Evolutionary conservation across 1,284 basidiomycete species (phyloP), one percentile per base, ranked within the genome.

Genomic region (Irpex sp.): DNA sequence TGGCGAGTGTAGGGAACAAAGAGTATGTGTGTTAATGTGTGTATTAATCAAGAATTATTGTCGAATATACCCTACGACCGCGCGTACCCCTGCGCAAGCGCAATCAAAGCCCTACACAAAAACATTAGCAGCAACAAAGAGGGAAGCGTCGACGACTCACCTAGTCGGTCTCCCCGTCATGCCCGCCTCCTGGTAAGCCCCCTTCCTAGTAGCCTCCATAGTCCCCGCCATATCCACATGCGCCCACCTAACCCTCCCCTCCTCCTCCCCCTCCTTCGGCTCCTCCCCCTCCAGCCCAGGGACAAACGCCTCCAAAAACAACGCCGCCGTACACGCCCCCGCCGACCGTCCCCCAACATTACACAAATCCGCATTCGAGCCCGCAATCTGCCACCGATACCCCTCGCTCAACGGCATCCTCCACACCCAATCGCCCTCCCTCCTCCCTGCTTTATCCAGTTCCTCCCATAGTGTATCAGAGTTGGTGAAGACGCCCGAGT

Each of bases 161-260:
- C 89, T 81, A 66, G 91, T 89, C 56, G 91, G 89, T 37, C 92
- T 84, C 4, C 93, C 93, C 9, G 92, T 92, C 87, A 94, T 88
- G 3, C 90, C 91, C 65, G 81, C 86, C 72, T 86, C 86, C 74
- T 88, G 83, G 75, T 94, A 94, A 2, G 83, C 80, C 2, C 77
- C 79, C 19, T 83, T 73, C 62, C 85, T 75, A 13, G 82, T 85
- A 55, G 82, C 81, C 75, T 91, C 89, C 91, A 94, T 93, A 38
- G 84, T 79, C 13, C 93, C 93, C 11, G 92, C 94, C 65, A 95
- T 95, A 72, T 96, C 94, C 44, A 94, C 76, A 74, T 94, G 92
- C 2, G 92, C 92, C 90, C 91, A 94, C 62, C 84, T 82, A 67
- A 89, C 73, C 8, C 77, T 73, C 8, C 86, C 60, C 36, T 59